Base-by-base conservation (phyloP, 306 rosid species). In the Cicer chorassanicum region DNA sequence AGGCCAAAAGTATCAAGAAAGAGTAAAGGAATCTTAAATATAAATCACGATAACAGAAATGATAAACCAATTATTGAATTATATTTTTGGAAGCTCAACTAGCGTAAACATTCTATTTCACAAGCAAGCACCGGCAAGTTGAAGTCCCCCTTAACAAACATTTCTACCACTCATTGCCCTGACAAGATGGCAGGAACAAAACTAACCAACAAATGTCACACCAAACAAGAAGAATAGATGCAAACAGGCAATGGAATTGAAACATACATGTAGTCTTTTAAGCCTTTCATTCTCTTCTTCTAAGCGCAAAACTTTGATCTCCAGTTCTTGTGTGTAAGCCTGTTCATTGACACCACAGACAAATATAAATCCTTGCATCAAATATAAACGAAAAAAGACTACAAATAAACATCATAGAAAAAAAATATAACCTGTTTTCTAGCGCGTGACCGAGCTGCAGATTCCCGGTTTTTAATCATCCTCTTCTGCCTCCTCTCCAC, bases 271-370 rank as follows among this genome's bases (percentile, higher is more conserved):
- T 66, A 72, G 90, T 86, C 83, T 88, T 88, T 84, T 85, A 75
- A 93, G 97, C 86, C 96, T 87, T 83, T 92, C 97, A 39, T 94
- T 94, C 78, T 94, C 97, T 85, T 92, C 96, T 81, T 94, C 99
- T 72, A 94, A 84, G 29, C 75, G 91, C 2, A 92, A 89, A 78
- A 94, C 93, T 83, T 92, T 94, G 76, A 81, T 82, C 85, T 95
- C 98, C 90, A 95, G 86, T 67, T 95, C 99, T 45, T 84, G 90
- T 24, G 98, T 95, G 84, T 95, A 92, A 61, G 98, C 98, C 99
- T 95, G 93, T 76, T 59, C 75, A 79, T 73, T 79, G 64, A 70
- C 7, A 51, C 57, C 18, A 70, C 59, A 16, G 72, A 48, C 65
- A 78, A 49, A 53, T 19, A 72, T 19, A 42, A 63, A 8, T 39